These are phyloP conservation scores for Lipomyces yarrowii DNA, from an alignment of 1,139 yeast genomes.

Conservation along the genomic window DNA sequence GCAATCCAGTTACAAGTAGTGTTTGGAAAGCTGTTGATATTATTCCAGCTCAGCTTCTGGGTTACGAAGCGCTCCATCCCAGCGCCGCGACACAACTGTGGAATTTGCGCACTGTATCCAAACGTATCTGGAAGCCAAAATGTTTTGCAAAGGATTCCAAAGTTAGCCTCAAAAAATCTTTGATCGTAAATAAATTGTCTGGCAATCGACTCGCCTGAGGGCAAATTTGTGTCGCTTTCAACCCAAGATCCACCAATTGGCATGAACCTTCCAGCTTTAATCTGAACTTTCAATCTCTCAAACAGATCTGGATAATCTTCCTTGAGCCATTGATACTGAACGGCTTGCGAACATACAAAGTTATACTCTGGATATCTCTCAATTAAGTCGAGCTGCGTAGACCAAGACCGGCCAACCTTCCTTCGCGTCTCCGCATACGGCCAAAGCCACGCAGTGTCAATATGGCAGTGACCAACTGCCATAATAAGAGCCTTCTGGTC, in stretches of 20 bases:
- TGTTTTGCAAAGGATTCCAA: constrained; percentile 72
- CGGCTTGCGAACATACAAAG: constrained; percentile 95
- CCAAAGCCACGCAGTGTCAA: constrained; percentile 52
- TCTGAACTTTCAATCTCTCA: constrained; percentile 61
- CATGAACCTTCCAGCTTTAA: constrained; percentile 70
- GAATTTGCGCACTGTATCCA: constrained; percentile 92
- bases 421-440: constrained; percentile 82
- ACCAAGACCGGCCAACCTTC: constrained; percentile 91
- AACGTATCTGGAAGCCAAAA: constrained; percentile 97
- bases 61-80: constrained; percentile 84
- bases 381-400: constrained; percentile 80
- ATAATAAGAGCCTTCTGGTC: constrained; percentile 28
- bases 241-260: constrained; percentile 98
- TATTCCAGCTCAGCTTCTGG: constrained; percentile 93
- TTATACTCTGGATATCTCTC: constrained; percentile 88
- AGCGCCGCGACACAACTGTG: constrained; percentile 82
- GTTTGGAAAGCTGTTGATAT: constrained; percentile 84
- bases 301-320: constrained; percentile 82
- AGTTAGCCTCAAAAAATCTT: constrained; percentile 72
- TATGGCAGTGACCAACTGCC: background rate
- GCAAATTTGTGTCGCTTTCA: constrained; percentile 92
- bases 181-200: constrained; percentile 91
- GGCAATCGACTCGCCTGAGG: constrained; percentile 83
- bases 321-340: constrained; percentile 88
- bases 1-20: constrained; percentile 95